phyloP scores from a whole-genome alignment of 805 yeast species.

The Priceomyces carsonii region DNA sequence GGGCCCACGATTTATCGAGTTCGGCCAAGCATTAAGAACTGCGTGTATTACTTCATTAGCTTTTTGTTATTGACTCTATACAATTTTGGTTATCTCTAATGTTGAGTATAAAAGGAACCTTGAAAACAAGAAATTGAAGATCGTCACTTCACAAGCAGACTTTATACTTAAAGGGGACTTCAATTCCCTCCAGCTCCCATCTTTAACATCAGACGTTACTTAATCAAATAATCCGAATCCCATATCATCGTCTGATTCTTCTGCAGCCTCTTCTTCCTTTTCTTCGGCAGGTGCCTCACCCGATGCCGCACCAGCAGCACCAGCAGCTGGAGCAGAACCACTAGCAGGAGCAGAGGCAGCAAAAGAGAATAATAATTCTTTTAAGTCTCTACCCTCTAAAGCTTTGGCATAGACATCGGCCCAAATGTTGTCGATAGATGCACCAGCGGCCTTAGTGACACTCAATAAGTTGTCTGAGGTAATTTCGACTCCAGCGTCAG shows the following conservation, averaged over 20 bases:
- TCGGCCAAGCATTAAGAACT: no score
- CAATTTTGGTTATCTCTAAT: no score
- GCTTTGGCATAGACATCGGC: slow-evolving; percentile 89
- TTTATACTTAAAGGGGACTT: no score
- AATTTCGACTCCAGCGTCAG: slow-evolving; percentile 95
- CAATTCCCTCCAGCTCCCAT: no score
- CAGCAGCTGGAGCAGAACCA: slow-evolving; percentile 32
- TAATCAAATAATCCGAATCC: slow-evolving; percentile 99
- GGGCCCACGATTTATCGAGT: no score
- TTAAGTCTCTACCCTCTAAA: slow-evolving; percentile 78
- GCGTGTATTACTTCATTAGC: no score
- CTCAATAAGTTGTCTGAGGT: slow-evolving; percentile 81
- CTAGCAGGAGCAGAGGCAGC: slow-evolving; percentile 51
- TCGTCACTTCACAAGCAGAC: no score
- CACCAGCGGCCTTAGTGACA: slow-evolving; percentile 79
- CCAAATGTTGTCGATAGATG: slow-evolving; percentile 79
- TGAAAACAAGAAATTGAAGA: no score
- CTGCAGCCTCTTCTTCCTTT: slow-evolving; percentile 65
- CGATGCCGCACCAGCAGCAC: slow-evolving; percentile 50
- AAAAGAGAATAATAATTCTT: slow-evolving; percentile 64
- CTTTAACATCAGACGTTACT: no score
- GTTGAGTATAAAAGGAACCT: no score
- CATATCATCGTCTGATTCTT: slow-evolving; percentile 76
- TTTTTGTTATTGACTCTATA: no score
- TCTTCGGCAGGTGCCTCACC: slow-evolving; percentile 73